Percentiles rank a stretch among this genome's conserved stretches.
Conservation (phyloP, 2,329 filamentous ascomycete species). For the Trichoderma lentiforme region DNA sequence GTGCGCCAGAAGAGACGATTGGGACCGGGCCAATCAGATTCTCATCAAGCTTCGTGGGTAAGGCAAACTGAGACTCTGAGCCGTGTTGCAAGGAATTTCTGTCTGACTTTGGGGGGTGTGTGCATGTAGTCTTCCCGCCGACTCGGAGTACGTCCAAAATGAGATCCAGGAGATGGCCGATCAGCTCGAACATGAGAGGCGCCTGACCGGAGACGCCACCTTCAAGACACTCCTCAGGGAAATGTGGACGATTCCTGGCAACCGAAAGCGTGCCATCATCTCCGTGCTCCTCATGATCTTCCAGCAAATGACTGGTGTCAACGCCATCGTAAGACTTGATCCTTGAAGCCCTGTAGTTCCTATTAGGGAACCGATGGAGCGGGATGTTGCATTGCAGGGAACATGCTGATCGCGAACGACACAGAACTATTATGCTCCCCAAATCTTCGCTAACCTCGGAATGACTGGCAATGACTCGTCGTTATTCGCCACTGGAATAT, state of each 20-base stretch:
- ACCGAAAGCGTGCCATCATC: constrained; percentile 62
- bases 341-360: constrained; percentile 30
- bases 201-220: constrained; percentile 50
- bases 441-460: constrained; percentile 65
- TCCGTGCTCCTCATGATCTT: constrained; percentile 62
- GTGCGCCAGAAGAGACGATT: constrained; percentile 64
- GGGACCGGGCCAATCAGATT: constrained; percentile 58
- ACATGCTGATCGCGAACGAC: not conserved
- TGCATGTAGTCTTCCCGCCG: constrained; percentile 46
- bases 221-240: constrained; percentile 60
- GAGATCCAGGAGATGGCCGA: constrained; percentile 60
- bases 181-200: constrained; percentile 61
- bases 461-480: constrained; percentile 53
- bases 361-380: not conserved
- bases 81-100: not conserved
- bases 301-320: constrained; percentile 68
- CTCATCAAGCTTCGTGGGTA: constrained; percentile 50
- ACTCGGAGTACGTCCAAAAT: constrained; percentile 53
- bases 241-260: constrained; percentile 58
- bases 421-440: constrained; percentile 64
- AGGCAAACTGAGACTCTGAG: constrained; percentile 4
- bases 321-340: constrained; percentile 44
- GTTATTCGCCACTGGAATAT: constrained; percentile 71
- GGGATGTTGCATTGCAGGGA: not conserved
- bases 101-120: not conserved